Conservation (phyloP, 768 basidiomycete species). For the Pluteus cervinus region DNA sequence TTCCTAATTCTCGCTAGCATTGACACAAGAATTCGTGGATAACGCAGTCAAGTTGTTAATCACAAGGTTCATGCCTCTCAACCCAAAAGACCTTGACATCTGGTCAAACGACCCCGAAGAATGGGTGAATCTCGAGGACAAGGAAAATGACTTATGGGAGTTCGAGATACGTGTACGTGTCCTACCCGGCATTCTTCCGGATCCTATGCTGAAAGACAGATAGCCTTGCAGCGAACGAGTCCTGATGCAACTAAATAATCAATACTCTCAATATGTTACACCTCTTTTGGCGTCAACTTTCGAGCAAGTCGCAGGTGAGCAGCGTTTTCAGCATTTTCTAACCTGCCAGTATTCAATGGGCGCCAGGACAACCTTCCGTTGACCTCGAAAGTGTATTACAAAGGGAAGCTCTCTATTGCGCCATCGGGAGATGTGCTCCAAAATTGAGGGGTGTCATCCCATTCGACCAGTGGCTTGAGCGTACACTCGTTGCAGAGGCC, state of each 20-base stretch:
- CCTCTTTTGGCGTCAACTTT: slow-evolving; percentile 61
- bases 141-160: slow-evolving; percentile 89
- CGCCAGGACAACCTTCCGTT: slow-evolving; percentile 36
- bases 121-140: slow-evolving; percentile 88
- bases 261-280: slow-evolving; percentile 63
- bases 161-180: slow-evolving; percentile 78
- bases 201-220: not conserved
- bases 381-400: slow-evolving; percentile 61
- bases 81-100: slow-evolving; percentile 70
- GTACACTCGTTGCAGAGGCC: slow-evolving; percentile 54
- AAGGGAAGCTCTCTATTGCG: slow-evolving; percentile 86
- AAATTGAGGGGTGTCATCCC: slow-evolving; percentile 58
- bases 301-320: slow-evolving; percentile 54
- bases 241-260: slow-evolving; percentile 67
- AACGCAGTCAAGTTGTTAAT: slow-evolving; percentile 73
- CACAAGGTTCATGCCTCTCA: slow-evolving; percentile 80
- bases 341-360: slow-evolving; percentile 3
- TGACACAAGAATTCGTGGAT: slow-evolving; percentile 67
- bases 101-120: slow-evolving; percentile 92
- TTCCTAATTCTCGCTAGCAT: slow-evolving; percentile 28
- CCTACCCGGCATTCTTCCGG: slow-evolving; percentile 1
- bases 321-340: slow-evolving; percentile 3
- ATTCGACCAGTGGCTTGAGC: slow-evolving; percentile 65
- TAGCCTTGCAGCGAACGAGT: slow-evolving; percentile 95
- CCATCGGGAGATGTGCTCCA: slow-evolving; percentile 74